Base-by-base conservation (phyloP, 306 rosid species). In the Ormosia semicastrata region DNA sequence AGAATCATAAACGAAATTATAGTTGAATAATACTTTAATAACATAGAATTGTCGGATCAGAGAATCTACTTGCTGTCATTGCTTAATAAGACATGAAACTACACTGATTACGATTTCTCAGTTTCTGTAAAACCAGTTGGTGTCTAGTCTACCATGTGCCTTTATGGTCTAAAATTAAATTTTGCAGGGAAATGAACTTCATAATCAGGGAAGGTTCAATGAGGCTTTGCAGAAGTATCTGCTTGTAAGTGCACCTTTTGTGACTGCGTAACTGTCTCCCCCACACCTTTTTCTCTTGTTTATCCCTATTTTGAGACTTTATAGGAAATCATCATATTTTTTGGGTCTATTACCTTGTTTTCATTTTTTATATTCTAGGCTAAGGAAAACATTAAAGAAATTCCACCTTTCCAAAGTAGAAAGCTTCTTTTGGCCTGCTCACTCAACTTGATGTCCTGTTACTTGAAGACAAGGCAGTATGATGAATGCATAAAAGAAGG, bases 391-490 rank as follows among this genome's bases (percentile, higher is more conserved):
- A 85, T 92, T 53, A 86, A 78, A 77, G 90, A 86, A 18, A 77
- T 89, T 83, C 91, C 97, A 83, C 84, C 94, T 40, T 89, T 89
- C 37, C 89, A 89, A 87, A 94, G 97, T 84, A 90, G 81, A 81
- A 73, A 89, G 52, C 88, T 96, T 81, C 84, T 79, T 85, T 71
- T 87, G 92, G 99, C 99, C 8, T 91, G 98, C 88, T 93, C 99
- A 2, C 99, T 93, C 77, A 96, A 96, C 87, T 86, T 87, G 92
- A 96, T 93, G 98, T 91, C 98, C 71, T 96, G 99, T 83, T 93
- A 92, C 92, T 86, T 96, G 89, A 96, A 93, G 89, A 93, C 94
- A 77, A 82, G 46, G 73, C 92, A 92, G 86, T 93, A 89, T 75
- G 86, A 87, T 49, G 97, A 96, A 66, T 96, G 99, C 81, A 56